Evolutionary conservation across 805 yeast species (phyloP).

Genomic region (Yamadazyma insecticola): DNA sequence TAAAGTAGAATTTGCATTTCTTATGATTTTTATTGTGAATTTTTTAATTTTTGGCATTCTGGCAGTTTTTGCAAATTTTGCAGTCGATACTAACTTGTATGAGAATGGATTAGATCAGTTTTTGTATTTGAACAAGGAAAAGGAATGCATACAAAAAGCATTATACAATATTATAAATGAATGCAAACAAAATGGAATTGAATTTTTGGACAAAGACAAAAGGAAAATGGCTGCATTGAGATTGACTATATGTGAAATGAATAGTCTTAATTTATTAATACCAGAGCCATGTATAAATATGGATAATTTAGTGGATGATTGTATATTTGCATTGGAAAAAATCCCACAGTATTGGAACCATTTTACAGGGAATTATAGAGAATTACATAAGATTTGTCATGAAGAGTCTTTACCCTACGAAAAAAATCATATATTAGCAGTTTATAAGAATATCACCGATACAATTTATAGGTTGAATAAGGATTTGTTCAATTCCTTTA

Average conservation of each 20-base stretch:
- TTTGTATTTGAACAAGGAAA: slow-evolving; percentile 6
- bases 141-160: slow-evolving; percentile 37
- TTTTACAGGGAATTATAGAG: slow-evolving; percentile 60
- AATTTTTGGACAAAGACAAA: slow-evolving; percentile 24
- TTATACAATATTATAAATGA: slow-evolving; percentile 32
- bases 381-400: slow-evolving; percentile 48
- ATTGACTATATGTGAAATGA: slow-evolving; percentile 53
- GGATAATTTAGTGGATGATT: slow-evolving; percentile 19
- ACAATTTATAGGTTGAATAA: slow-evolving; percentile 8
- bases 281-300: slow-evolving; percentile 23
- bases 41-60: too few relatives aligned
- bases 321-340: slow-evolving; percentile 38
- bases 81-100: too few relatives aligned
- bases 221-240: slow-evolving; percentile 40
- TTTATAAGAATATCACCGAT: slow-evolving; percentile 45
- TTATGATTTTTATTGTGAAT: too few relatives aligned
- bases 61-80: too few relatives aligned
- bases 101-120: too few relatives aligned
- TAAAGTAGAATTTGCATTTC: too few relatives aligned
- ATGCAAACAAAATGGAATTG: slow-evolving; percentile 40
- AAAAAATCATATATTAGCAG: slow-evolving; percentile 43
- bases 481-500: slow-evolving; percentile 1
- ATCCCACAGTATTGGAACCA: slow-evolving; percentile 70
- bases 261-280: slow-evolving; percentile 37
- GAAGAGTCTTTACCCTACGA: slow-evolving; percentile 50